Evolutionary conservation across 1,139 yeast genomes (phyloP).

Genomic region (Geotrichum europaeum): DNA sequence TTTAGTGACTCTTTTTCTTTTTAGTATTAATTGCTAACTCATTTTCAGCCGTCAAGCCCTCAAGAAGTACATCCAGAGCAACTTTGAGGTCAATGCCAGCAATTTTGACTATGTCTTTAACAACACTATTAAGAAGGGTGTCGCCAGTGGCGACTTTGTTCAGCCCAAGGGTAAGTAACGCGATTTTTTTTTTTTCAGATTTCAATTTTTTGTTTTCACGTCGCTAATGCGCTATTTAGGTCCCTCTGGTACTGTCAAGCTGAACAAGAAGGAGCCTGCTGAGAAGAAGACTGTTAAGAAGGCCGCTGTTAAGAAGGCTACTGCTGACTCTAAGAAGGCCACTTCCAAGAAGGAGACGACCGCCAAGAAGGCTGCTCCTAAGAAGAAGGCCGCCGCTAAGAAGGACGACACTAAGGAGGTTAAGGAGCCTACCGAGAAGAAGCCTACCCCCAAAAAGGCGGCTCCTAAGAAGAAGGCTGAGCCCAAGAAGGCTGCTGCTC

Average conservation of each 20-base stretch:
- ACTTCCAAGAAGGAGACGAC: slow-evolving; percentile 39
- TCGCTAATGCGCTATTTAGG: slow-evolving; percentile 11
- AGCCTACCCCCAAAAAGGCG: slow-evolving; percentile 30
- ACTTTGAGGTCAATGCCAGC: slow-evolving; percentile 48
- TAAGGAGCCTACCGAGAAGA: slow-evolving; percentile 29
- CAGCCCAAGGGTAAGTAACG: slow-evolving; percentile 71
- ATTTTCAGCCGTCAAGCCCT: slow-evolving; percentile 57
- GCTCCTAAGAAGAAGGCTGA: slow-evolving; percentile 25
- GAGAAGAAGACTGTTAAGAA: slow-evolving; percentile 26
- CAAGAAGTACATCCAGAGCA: slow-evolving; percentile 63
- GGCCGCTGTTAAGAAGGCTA: slow-evolving; percentile 24
- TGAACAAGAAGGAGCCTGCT: slow-evolving; percentile 41
- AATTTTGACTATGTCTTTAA: slow-evolving; percentile 76
- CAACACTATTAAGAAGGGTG: slow-evolving; percentile 75
- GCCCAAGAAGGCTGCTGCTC: slow-evolving; percentile 29
- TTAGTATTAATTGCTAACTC: not conserved
- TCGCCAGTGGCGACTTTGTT: slow-evolving; percentile 63
- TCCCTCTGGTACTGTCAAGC: slow-evolving; percentile 69
- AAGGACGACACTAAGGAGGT: slow-evolving; percentile 27
- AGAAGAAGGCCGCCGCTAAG: slow-evolving; percentile 50
- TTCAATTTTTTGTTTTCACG: not conserved
- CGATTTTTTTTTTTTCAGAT: not conserved
- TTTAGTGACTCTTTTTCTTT: slow-evolving; percentile 35
- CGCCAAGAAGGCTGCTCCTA: slow-evolving; percentile 63
- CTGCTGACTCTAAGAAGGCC: slow-evolving; percentile 41